phyloP scores from a whole-genome alignment of 345 rosid genomes.

The Citropsis articulata region DNA sequence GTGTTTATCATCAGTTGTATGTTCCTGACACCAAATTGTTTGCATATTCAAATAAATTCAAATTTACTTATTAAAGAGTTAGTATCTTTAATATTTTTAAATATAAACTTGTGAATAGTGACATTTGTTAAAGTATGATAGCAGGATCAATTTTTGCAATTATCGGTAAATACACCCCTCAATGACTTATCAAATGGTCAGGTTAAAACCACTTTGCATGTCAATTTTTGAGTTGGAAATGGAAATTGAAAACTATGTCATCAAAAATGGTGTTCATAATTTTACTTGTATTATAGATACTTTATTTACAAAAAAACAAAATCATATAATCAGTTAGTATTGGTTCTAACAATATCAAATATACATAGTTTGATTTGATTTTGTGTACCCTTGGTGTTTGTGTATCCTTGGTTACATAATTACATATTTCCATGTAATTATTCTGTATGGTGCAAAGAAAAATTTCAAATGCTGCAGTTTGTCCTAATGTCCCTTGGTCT shows the following conservation, averaged over 20 bases:
- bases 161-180: not conserved
- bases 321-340: not conserved
- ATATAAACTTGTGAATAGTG: not conserved
- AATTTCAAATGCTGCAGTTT: not conserved
- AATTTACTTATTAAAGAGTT: not conserved
- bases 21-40: slow-evolving; percentile 19
- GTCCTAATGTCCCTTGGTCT: not conserved
- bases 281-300: not conserved
- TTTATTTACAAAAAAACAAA: not conserved
- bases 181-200: not conserved
- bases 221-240: not conserved
- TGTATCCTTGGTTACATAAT: not conserved
- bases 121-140: not conserved
- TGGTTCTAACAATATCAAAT: not conserved
- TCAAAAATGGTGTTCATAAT: not conserved
- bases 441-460: not conserved
- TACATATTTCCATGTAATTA: not conserved
- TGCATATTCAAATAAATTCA: not conserved
- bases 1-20: slow-evolving; percentile 27
- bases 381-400: not conserved
- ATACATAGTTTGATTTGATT: not conserved
- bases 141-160: not conserved
- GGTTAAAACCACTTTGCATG: not conserved
- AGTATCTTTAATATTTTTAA: not conserved
- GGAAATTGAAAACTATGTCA: not conserved